Conservation (phyloP, 768 basidiomycete species). For the Candolleomyces eurysporus region DNA sequence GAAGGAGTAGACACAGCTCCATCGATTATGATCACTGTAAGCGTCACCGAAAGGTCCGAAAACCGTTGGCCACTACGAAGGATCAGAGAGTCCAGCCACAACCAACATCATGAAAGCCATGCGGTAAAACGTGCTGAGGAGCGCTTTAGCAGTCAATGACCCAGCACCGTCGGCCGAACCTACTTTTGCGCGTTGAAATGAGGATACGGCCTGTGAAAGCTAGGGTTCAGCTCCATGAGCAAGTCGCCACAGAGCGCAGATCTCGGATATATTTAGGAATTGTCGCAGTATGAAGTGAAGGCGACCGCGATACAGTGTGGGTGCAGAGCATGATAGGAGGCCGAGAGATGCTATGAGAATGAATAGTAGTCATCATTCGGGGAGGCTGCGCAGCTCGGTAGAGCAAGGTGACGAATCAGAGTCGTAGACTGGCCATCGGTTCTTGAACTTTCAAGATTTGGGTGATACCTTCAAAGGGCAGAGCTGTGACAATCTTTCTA, state of each 20-base stretch:
- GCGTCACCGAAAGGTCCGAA: not conserved
- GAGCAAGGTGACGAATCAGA: not conserved
- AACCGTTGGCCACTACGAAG: not conserved
- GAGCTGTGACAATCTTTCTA: too few relatives aligned
- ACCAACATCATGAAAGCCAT: not conserved
- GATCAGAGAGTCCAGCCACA: not conserved
- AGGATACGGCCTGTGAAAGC: not conserved
- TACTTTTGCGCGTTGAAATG: not conserved
- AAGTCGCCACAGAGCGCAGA: not conserved
- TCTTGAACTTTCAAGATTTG: too few relatives aligned
- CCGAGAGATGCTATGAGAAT: constrained; percentile 6
- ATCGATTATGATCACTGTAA: not conserved
- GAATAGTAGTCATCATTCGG: constrained; percentile 13
- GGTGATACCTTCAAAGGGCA: too few relatives aligned
- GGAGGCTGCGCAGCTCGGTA: constrained; percentile 12
- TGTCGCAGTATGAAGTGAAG: not conserved
- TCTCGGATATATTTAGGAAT: not conserved
- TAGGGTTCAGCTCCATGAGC: not conserved
- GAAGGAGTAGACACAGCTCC: not conserved
- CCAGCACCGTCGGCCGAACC: not conserved
- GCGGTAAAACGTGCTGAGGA: not conserved
- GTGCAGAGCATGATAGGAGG: constrained; percentile 12
- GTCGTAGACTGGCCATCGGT: too few relatives aligned
- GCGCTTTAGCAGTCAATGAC: not conserved
- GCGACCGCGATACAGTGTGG: constrained; percentile 1